Percentiles rank a stretch among this genome's conserved stretches.
phyloP scores from a whole-genome alignment of 148 eudicot species.

The Chenopodium quinoa region DNA sequence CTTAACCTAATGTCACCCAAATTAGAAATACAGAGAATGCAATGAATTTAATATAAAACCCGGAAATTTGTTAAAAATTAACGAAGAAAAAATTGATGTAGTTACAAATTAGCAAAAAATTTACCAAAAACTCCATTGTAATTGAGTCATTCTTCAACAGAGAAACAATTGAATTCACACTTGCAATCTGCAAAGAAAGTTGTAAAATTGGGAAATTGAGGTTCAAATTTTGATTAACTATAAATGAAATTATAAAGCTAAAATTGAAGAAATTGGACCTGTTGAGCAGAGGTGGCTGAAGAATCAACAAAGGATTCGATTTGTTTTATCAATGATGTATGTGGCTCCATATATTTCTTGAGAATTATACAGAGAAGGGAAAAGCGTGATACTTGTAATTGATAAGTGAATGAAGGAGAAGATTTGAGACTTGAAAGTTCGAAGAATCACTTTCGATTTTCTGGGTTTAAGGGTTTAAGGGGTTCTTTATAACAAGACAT shows the following conservation, averaged over 20 bases:
- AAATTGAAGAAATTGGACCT: constrained; percentile 33
- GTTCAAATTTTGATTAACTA: neutral
- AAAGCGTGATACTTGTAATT: neutral
- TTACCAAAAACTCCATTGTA: constrained; percentile 65
- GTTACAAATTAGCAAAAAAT: neutral
- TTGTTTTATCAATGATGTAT: constrained; percentile 40
- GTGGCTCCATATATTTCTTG: constrained; percentile 37
- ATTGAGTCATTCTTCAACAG: constrained; percentile 59
- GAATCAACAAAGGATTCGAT: constrained; percentile 71
- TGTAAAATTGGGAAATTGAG: neutral
- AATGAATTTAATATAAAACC: neutral
- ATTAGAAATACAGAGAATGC: neutral
- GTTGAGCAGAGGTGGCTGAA: constrained; percentile 58
- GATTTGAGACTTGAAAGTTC: too few relatives aligned
- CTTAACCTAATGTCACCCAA: constrained; percentile 52
- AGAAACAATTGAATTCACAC: constrained; percentile 61
- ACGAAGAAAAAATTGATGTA: neutral
- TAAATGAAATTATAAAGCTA: neutral
- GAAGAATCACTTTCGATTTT: too few relatives aligned
- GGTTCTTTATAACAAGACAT: too few relatives aligned
- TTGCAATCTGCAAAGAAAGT: constrained; percentile 45
- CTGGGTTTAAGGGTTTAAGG: too few relatives aligned
- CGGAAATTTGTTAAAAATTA: neutral
- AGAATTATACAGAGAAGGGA: neutral
- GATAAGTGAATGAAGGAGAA: neutral